phyloP scores from a whole-genome alignment of 257 asterid species.

The Solanum bukasovii region DNA sequence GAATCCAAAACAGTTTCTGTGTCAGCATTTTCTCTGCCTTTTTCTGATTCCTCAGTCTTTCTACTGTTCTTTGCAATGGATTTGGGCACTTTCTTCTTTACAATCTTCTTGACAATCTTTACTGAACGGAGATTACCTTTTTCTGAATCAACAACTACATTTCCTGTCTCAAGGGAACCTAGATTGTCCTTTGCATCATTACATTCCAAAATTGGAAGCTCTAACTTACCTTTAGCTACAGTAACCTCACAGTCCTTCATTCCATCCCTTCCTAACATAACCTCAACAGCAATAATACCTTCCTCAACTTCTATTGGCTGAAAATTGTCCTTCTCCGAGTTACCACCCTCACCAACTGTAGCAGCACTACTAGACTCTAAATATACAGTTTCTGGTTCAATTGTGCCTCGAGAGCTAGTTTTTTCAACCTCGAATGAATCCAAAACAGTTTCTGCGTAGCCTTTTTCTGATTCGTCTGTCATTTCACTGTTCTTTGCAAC shows the following conservation, averaged over 20 bases:
- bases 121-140: conserved; percentile 1
- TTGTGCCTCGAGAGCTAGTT: neutral
- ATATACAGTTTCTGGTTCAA: neutral
- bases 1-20: neutral
- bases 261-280: neutral
- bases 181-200: neutral
- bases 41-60: conserved; percentile 7
- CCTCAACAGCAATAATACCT: neutral
- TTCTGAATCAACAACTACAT: neutral
- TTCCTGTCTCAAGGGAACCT: conserved; percentile 2
- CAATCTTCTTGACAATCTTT: conserved; percentile 45
- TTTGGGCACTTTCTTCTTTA: conserved; percentile 58
- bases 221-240: neutral
- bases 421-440: neutral
- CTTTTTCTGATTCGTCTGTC: conserved; percentile 8
- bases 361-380: conserved; percentile 5
- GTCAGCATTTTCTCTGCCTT: neutral
- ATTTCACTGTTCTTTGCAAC: neutral
- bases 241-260: conserved; percentile 1
- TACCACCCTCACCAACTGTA: conserved; percentile 5
- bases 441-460: neutral
- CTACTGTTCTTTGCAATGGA: neutral
- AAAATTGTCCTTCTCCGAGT: neutral
- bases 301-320: conserved; percentile 12
- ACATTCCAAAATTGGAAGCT: conserved; percentile 1